Evolutionary conservation across 2,329 filamentous ascomycete species (phyloP).

Genomic region (Claviceps capensis): DNA sequence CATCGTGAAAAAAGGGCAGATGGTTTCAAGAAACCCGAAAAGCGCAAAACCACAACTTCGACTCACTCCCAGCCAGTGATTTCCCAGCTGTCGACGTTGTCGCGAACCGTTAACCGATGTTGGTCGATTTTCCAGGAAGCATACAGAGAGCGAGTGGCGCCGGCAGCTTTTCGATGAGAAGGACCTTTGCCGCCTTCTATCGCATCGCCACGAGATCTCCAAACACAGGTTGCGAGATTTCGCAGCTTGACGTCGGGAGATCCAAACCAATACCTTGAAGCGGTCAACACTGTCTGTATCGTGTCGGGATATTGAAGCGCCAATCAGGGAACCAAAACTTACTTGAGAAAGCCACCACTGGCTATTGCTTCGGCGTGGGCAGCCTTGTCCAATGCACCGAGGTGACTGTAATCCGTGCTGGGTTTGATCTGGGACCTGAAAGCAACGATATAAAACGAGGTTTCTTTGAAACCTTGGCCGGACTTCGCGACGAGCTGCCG

Average conservation of each 20-base stretch:
- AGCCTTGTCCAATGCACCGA: conserved; percentile 61
- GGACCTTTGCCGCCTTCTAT: conserved; percentile 43
- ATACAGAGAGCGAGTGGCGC: conserved; percentile 47
- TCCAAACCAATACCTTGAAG: conserved; percentile 71
- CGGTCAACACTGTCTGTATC: conserved; percentile 8
- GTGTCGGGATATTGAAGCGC: neutral
- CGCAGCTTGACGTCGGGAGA: conserved; percentile 51
- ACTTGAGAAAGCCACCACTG: conserved; percentile 73
- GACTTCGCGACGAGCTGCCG: conserved; percentile 32
- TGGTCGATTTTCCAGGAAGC: conserved; percentile 59
- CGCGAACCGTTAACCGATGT: conserved; percentile 52
- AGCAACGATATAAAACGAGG: conserved; percentile 68
- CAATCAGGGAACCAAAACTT: conserved; percentile 12
- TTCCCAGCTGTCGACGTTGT: conserved; percentile 50
- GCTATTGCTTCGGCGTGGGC: conserved; percentile 69
- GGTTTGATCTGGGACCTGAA: conserved; percentile 64
- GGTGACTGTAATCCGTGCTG: conserved; percentile 50
- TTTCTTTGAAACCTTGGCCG: conserved; percentile 41
- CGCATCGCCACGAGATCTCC: conserved; percentile 47
- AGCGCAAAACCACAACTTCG: neutral
- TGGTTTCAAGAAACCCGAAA: neutral
- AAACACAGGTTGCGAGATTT: conserved; percentile 73
- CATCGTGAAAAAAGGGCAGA: neutral
- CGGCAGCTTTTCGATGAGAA: conserved; percentile 51
- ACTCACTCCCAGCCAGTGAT: conserved; percentile 40